phyloP scores from a whole-genome alignment of 306 rosid genomes.

The Geum urbanum region DNA sequence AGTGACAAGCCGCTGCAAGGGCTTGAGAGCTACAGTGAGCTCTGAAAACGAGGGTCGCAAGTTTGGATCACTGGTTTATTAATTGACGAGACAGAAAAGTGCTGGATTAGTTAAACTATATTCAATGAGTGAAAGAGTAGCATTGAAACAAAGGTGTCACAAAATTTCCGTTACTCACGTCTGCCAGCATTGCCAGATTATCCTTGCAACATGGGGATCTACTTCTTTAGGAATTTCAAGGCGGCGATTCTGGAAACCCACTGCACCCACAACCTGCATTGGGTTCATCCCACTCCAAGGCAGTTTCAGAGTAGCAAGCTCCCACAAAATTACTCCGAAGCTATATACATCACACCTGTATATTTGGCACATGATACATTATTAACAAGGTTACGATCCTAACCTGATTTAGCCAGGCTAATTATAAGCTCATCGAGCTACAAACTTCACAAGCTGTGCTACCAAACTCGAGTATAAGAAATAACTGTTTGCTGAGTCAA shows the following conservation, averaged over 20 bases:
- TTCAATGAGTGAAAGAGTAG: background rate
- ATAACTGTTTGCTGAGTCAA: background rate
- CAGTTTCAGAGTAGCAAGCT: slow-evolving; percentile 85
- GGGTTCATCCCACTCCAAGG: slow-evolving; percentile 99
- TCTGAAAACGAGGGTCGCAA: slow-evolving; percentile 86
- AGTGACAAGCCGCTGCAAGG: slow-evolving; percentile 69
- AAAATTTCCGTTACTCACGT: slow-evolving; percentile 57
- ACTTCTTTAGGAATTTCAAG: slow-evolving; percentile 94
- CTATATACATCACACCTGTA: slow-evolving; percentile 96
- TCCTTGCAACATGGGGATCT: slow-evolving; percentile 81
- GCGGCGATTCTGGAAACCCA: slow-evolving; percentile 93
- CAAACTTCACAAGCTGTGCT: background rate
- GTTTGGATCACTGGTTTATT: slow-evolving; percentile 71
- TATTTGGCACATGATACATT: slow-evolving; percentile 25
- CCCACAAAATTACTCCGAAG: slow-evolving; percentile 97
- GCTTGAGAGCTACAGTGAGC: slow-evolving; percentile 70
- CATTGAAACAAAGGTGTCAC: background rate
- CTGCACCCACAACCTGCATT: slow-evolving; percentile 99
- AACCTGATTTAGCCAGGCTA: slow-evolving; percentile 7
- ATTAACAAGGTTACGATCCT: background rate
- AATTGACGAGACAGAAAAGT: slow-evolving; percentile 20
- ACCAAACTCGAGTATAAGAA: background rate
- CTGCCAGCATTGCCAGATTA: slow-evolving; percentile 97
- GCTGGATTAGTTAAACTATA: background rate
- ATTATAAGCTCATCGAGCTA: background rate